Base-by-base conservation (phyloP, 2,329 filamentous ascomycete species). In the Aspergillus fijiensis region DNA sequence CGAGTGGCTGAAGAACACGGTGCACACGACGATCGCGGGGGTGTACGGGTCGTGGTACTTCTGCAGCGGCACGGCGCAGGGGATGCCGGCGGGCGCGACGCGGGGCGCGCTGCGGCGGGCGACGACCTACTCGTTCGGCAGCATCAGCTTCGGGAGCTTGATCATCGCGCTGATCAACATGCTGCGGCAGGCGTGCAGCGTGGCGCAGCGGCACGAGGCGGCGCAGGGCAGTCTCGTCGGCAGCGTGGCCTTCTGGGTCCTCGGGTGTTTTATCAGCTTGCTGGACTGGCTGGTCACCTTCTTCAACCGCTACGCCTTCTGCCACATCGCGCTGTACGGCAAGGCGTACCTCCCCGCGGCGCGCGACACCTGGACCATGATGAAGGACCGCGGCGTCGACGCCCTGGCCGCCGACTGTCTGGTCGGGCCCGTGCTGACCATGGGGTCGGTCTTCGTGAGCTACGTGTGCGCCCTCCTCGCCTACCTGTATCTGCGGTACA, bases 31-130 rank as follows among this genome's bases (percentile, higher is more conserved):
- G 25, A 89, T 96, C 60, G 90, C 92, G 0, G 93, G 94, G 0
- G 88, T 96, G 0, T 97, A 96, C 69, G 93, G 92, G 1, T 89
- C 89, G 0, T 98, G 94, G 94, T 98, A 96, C 79, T 97, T 96
- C 74, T 89, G 85, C 65, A 77, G 81, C 7, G 78, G 84, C 29
- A 84, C 85, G 58, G 77, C 85, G 0, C 78, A 82, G 59, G 84
- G 87, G 49, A 89, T 91, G 69, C 92, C 93, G 31, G 87, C 85
- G 63, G 87, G 87, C 11, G 88, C 91, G 0, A 97, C 94, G 0
- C 86, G 92, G 12, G 90, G 91, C n/a, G 90, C 94, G 0, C 84
- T 95, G 65, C 88, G 85, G 67, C 87, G 94, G 14, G 86, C 92
- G 0, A 81, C 95, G 63, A 97, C 94, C 1, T 95, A 95, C 79